Conservation (phyloP, 345 rosid genomes). For the Lenwebbia sp. region DNA sequence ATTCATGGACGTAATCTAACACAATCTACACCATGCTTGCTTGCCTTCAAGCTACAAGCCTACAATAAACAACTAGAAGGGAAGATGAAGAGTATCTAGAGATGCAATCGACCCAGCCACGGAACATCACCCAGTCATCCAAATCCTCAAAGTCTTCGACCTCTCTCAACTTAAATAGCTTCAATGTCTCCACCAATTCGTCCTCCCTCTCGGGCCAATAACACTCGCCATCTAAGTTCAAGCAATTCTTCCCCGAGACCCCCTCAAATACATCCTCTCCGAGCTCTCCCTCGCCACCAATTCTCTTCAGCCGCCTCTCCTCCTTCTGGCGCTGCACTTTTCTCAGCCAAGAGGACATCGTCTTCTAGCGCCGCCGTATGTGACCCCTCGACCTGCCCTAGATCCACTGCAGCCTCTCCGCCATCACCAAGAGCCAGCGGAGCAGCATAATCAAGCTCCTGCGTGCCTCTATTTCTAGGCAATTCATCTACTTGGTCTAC, state of each 20-base stretch:
- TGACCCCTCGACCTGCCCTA: slow-evolving; percentile 4
- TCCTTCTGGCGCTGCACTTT: slow-evolving; percentile 30
- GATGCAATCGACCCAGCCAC: background rate
- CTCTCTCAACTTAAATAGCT: background rate
- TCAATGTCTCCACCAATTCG: background rate
- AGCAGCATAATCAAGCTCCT: slow-evolving; percentile 26
- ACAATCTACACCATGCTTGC: background rate
- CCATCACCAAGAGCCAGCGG: slow-evolving; percentile 26
- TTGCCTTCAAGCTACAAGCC: background rate
- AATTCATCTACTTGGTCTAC: slow-evolving; percentile 28
- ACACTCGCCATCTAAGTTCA: background rate
- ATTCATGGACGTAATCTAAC: too few relatives aligned
- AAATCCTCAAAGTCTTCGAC: background rate
- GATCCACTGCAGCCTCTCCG: slow-evolving; percentile 8
- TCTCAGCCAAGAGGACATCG: slow-evolving; percentile 11
- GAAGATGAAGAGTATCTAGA: background rate
- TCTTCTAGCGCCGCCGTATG: slow-evolving; percentile 19
- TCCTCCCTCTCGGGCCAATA: background rate
- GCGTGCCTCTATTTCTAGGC: slow-evolving; percentile 26
- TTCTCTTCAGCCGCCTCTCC: too few relatives aligned
- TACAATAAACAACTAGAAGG: background rate
- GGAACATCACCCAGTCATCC: background rate
- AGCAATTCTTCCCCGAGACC: too few relatives aligned
- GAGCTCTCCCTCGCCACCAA: too few relatives aligned
- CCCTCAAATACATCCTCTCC: background rate